phyloP scores from a whole-genome alignment of 768 basidiomycete species.

The Crassisporium funariophilum region DNA sequence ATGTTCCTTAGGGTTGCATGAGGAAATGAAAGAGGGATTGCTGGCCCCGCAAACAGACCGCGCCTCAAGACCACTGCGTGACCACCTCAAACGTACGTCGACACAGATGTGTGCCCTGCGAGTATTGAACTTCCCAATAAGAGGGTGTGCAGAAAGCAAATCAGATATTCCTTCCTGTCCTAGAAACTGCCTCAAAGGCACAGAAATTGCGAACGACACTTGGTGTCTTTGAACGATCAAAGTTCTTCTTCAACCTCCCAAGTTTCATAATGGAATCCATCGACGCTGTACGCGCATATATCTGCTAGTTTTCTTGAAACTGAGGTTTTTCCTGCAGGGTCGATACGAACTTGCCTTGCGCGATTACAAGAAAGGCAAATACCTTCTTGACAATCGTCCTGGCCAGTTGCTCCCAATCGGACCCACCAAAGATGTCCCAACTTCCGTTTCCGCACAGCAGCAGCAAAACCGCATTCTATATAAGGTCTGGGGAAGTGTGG shows the following conservation, averaged over 20 bases:
- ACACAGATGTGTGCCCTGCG: not conserved
- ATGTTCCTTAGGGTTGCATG: constrained; percentile 82
- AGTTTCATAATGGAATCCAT: constrained; percentile 87
- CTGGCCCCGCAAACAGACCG: constrained; percentile 76
- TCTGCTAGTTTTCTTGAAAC: not conserved
- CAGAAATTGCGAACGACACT: constrained; percentile 89
- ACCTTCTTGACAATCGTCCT: constrained; percentile 86
- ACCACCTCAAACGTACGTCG: constrained; percentile 77
- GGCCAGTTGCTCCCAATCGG: constrained; percentile 77
- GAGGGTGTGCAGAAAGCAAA: constrained; percentile 89
- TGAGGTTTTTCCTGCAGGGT: constrained; percentile 52
- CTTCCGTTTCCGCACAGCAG: constrained; percentile 49
- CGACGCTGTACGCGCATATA: constrained; percentile 63
- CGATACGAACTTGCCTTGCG: constrained; percentile 91
- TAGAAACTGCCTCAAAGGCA: constrained; percentile 94
- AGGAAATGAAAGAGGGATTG: constrained; percentile 92
- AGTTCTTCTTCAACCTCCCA: constrained; percentile 98
- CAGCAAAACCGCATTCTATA: constrained; percentile 94
- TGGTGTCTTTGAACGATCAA: constrained; percentile 94
- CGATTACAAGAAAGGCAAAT: constrained; percentile 96
- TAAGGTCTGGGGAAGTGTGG: constrained; percentile 93
- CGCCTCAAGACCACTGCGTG: constrained; percentile 77
- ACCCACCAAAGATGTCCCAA: constrained; percentile 53
- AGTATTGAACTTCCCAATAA: constrained; percentile 28
- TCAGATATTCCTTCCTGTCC: constrained; percentile 92